phyloP scores from a whole-genome alignment of 345 rosid genomes.

The Moringa oleifera region DNA sequence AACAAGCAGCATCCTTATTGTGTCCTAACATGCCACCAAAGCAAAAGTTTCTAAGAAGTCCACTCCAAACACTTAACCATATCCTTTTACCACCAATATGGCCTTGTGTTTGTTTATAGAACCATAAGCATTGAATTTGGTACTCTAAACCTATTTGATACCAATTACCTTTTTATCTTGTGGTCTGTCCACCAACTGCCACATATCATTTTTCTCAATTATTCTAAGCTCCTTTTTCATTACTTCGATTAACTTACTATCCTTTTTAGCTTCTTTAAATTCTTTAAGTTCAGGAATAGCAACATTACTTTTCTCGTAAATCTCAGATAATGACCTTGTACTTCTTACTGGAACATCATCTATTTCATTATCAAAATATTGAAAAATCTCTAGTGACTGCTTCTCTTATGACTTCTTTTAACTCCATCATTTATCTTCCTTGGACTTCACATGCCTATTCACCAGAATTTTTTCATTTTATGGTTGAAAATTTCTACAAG shows the following conservation, averaged over 20 bases:
- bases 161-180: background rate
- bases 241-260: background rate
- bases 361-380: too few species aligned
- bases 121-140: too few species aligned
- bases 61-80: too few species aligned
- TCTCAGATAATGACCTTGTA: background rate
- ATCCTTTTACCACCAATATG: too few species aligned
- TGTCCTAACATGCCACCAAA: too few species aligned
- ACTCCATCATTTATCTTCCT: background rate
- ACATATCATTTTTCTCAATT: too few species aligned
- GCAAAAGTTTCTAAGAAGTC: too few species aligned
- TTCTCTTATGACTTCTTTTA: background rate
- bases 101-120: too few species aligned
- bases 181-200: too few species aligned
- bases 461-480: background rate
- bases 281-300: background rate
- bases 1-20: too few species aligned
- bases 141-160: background rate
- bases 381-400: background rate
- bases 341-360: background rate
- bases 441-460: background rate
- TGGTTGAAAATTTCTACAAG: background rate
- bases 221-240: too few species aligned
- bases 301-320: background rate
- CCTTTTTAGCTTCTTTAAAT: background rate